phyloP scores from a whole-genome alignment of 2,329 filamentous ascomycete species.

The Botryosphaeria dothidea region DNA sequence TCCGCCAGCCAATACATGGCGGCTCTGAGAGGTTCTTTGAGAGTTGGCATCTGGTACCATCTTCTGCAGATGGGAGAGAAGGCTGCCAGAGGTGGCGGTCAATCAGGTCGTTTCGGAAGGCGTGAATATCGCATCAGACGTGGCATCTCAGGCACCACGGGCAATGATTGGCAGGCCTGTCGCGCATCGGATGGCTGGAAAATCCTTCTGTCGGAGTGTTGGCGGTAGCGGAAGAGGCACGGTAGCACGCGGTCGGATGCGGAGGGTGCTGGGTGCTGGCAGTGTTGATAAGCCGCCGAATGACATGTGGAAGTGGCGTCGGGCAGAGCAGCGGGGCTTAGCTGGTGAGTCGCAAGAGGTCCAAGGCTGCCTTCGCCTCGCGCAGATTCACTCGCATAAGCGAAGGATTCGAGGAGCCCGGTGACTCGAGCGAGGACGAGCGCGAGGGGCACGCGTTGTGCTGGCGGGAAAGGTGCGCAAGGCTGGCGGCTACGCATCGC shows the following conservation, averaged over 20 bases:
- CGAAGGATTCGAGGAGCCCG: background rate
- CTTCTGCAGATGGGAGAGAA: background rate
- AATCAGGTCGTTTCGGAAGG: background rate
- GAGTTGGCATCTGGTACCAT: slow-evolving; percentile 41
- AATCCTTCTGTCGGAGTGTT: background rate
- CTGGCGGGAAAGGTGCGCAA: background rate
- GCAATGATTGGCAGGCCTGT: background rate
- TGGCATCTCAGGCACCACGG: background rate
- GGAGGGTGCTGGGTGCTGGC: background rate
- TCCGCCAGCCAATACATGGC: background rate
- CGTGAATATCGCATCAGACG: background rate
- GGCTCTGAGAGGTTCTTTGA: slow-evolving; percentile 17
- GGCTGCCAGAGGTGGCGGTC: background rate
- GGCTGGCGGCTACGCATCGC: background rate
- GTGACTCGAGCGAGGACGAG: background rate
- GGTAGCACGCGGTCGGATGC: background rate
- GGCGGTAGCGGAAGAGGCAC: background rate
- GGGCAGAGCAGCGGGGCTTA: background rate
- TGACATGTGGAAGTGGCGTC: background rate
- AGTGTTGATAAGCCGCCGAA: background rate
- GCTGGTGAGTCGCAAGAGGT: background rate
- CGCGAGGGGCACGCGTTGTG: background rate
- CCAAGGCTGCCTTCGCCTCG: background rate
- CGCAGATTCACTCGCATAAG: background rate
- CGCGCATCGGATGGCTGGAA: background rate